Evolutionary conservation across 169 alveolate genomes (phyloP).

Genomic region (Cardiosporidium cionae): DNA sequence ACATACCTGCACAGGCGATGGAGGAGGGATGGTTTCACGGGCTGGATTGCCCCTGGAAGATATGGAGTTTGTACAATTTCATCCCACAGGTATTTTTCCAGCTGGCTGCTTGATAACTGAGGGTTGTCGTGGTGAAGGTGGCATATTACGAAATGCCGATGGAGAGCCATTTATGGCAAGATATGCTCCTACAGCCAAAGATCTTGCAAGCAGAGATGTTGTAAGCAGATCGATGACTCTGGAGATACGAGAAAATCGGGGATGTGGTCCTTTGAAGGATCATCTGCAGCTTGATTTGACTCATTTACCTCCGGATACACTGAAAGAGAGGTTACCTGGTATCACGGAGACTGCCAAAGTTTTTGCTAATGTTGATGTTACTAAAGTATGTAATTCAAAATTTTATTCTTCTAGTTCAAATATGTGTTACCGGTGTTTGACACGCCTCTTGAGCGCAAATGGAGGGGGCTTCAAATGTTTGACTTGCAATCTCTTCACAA

Average conservation of each 20-base stretch:
- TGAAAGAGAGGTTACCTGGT: conserved; percentile 90
- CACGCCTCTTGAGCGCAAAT: too few species aligned
- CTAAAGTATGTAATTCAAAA: too few species aligned
- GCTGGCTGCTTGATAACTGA: conserved; percentile 92
- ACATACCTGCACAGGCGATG: conserved; percentile 98
- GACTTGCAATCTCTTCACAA: background rate
- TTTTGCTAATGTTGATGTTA: conserved; percentile 90
- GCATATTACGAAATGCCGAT: conserved; percentile 88
- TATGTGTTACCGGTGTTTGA: too few species aligned
- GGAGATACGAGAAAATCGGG: conserved; percentile 93
- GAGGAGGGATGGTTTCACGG: conserved; percentile 80
- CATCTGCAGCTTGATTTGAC: conserved; percentile 86
- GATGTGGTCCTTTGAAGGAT: conserved; percentile 88
- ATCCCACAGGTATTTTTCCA: conserved; percentile 97
- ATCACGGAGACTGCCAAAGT: conserved; percentile 92
- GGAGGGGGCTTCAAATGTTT: too few species aligned
- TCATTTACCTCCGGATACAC: conserved; percentile 85
- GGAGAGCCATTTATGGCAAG: conserved; percentile 69
- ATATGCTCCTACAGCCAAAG: conserved; percentile 62
- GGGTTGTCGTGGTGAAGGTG: conserved; percentile 99
- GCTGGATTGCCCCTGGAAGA: conserved; percentile 93
- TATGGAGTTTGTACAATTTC: conserved; percentile 94
- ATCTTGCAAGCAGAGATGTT: conserved; percentile 95
- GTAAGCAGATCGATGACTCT: conserved; percentile 93
- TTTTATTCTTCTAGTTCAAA: too few species aligned